Base-by-base conservation (phyloP, 768 basidiomycete species). In the Amanita subjunquillea region DNA sequence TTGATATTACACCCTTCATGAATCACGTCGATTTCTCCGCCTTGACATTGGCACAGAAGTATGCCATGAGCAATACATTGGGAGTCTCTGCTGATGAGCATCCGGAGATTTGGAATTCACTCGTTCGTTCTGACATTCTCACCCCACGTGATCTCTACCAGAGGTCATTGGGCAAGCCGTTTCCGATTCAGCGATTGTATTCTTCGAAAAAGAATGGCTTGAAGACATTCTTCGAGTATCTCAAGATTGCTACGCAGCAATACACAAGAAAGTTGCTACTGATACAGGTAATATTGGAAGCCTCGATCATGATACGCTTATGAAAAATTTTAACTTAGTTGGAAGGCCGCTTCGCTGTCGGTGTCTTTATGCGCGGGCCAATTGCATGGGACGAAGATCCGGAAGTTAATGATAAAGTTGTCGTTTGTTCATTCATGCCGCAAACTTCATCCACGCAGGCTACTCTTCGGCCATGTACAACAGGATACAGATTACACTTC, bases 391-490 rank as follows among this genome's bases (percentile, higher is more conserved):
- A 74, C 45, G 78, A 78, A 58, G 77, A 83, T 53, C 74, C 77
- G 0, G 74, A 79, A 46, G 74, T 83, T 15, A 70, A 73, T 42
- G 67, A 80, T 20, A 79, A 81, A 43, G 74, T 85, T 7, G 77
- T 81, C 5, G 79, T 82, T 6, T 79, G 78, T 56, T 76, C 81
- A 0, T 84, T 84, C 62, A 71, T 82, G 72, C 73, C 79, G 2
- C 65, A 73, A 32, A 73, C 78, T 2, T 73, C 76, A 0, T 67
- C 72, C 2, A 63, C 69, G 10, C 67, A 76, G 48, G 72, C 80
- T 3, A 72, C 69, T 1, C 78, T 76, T 55, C 69, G 70, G 15
- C 73, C 75, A 23, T 80, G 80, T 51, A 69, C 74, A 0, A 59
- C 61, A 3, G 82, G 80, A 4, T 82, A 80, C 60, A 68, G 74